Base-by-base conservation (phyloP, 176 grass and related monocot genomes). In the Areca catechu region DNA sequence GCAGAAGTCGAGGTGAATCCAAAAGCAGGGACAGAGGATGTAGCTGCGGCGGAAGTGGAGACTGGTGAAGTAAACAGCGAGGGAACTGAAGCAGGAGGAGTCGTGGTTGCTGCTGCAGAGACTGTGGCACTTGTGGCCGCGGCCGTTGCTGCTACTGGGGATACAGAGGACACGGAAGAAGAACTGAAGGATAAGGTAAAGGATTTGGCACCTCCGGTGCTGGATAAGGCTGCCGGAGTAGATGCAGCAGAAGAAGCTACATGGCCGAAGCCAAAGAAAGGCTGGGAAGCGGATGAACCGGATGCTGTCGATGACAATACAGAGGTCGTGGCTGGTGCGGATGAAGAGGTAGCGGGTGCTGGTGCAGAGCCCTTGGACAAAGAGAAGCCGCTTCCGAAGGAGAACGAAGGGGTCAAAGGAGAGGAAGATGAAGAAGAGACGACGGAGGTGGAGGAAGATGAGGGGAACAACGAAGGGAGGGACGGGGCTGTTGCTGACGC, bases 1-100 rank as follows among this genome's bases (percentile, higher is more conserved):
- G 79, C 73, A 29, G 77, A 73, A 48, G 77, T 68, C 23, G 68
- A 58, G 1, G 48, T 55, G 5, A 70, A 48, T 69, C 80, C 48
- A 67, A 82, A 71, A 64, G 67, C 74, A 71, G 80, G 81, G 50
- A 76, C 37, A 30, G 71, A 49, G n/a, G 81, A 62, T 73, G 74
- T 57, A 58, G 69, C 71, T 23, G 79, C 49, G 53, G 37, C 48
- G 49, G 73, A 43, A 12, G 70, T 28, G 16, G 77, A 53, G 18
- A 66, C 51, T 61, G 60, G 53, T 24, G 54, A 67, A 20, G 81
- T 77, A 51, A 89, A 89, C 66, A 84, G 47, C 27, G 76, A 75
- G 54, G 82, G 64, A 1, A 61, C 21, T 3, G 86, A 51, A 68
- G 80, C 60, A 68, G 77, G 49, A 65, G 83, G 4, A 19, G 82